phyloP scores from a whole-genome alignment of 2,329 filamentous ascomycete species.

The Cytospora schulzeri region DNA sequence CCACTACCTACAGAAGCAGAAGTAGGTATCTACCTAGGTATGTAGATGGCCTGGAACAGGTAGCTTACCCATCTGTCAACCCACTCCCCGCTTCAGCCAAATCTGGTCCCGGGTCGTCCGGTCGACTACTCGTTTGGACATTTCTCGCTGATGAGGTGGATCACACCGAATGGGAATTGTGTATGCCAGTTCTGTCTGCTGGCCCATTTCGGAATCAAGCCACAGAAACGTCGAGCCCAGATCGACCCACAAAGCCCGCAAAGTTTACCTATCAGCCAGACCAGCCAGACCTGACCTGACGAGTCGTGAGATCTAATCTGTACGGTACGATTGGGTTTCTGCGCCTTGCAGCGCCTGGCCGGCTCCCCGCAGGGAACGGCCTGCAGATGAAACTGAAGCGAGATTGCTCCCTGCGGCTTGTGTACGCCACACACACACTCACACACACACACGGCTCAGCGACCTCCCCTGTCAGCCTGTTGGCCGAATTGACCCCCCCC shows the following conservation, averaged over 20 bases:
- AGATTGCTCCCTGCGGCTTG: conserved; percentile 4
- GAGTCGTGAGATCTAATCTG: neutral
- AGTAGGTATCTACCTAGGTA: too few species aligned
- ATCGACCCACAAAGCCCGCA: neutral
- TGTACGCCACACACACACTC: neutral
- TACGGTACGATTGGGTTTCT: conserved; percentile 9
- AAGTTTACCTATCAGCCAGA: neutral
- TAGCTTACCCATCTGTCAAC: too few species aligned
- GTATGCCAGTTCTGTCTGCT: neutral
- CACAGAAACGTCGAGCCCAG: neutral
- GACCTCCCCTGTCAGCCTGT: neutral
- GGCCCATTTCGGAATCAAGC: too few species aligned
- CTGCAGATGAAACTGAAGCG: conserved; percentile 18
- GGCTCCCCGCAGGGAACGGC: conserved; percentile 12
- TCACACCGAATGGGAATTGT: neutral
- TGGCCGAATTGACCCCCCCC: too few species aligned
- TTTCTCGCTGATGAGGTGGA: neutral
- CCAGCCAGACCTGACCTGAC: too few species aligned
- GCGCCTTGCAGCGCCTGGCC: conserved; percentile 17
- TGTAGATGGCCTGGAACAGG: too few species aligned
- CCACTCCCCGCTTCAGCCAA: neutral
- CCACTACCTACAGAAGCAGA: too few species aligned
- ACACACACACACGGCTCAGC: neutral
- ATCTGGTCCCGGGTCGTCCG: neutral
- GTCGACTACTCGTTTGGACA: neutral